A percentile compares a stretch with the other conserved stretches of the same genome.
Conservation (phyloP, 2,329 filamentous ascomycete genomes). For the Parasarocladium wereldwijsianum region DNA sequence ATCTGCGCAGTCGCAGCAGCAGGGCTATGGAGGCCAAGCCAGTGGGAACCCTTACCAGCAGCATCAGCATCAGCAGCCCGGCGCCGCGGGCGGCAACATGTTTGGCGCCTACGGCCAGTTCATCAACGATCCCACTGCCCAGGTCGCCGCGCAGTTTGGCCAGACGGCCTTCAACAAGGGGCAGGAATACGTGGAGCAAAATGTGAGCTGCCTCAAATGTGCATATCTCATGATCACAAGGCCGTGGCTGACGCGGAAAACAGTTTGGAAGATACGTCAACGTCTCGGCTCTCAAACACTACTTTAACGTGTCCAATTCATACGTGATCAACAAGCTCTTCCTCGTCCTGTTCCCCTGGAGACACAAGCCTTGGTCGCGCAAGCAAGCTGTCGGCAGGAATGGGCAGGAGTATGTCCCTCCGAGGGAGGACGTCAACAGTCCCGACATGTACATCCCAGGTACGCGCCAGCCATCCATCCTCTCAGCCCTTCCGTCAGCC, state of each 20-base stretch:
- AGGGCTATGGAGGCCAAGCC: slow-evolving; percentile 40
- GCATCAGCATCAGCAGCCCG: slow-evolving; percentile 37
- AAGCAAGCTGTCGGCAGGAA: slow-evolving; percentile 63
- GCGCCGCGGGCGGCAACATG: slow-evolving; percentile 33
- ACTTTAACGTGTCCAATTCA: slow-evolving; percentile 97
- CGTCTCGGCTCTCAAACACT: slow-evolving; percentile 87
- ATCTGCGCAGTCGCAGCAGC: slow-evolving; percentile 51
- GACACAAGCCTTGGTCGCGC: slow-evolving; percentile 93
- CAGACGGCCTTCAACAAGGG: slow-evolving; percentile 84
- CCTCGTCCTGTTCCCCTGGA: slow-evolving; percentile 92
- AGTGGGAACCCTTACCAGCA: slow-evolving; percentile 53
- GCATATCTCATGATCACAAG: neutral
- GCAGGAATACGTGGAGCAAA: slow-evolving; percentile 90
- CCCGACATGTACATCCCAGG: slow-evolving; percentile 97
- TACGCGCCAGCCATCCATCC: slow-evolving; percentile 16
- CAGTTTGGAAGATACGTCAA: slow-evolving; percentile 65
- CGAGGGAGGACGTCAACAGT: slow-evolving; percentile 89
- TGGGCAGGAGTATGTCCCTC: slow-evolving; percentile 70
- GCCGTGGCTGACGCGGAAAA: neutral
- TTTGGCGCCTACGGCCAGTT: slow-evolving; percentile 76
- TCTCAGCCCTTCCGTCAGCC: neutral
- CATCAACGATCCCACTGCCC: slow-evolving; percentile 88
- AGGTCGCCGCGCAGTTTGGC: slow-evolving; percentile 88
- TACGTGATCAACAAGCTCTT: slow-evolving; percentile 91
- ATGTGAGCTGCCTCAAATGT: slow-evolving; percentile 41